Base-by-base conservation (phyloP, 2,329 filamentous ascomycete species). In the Alternaria triticina region DNA sequence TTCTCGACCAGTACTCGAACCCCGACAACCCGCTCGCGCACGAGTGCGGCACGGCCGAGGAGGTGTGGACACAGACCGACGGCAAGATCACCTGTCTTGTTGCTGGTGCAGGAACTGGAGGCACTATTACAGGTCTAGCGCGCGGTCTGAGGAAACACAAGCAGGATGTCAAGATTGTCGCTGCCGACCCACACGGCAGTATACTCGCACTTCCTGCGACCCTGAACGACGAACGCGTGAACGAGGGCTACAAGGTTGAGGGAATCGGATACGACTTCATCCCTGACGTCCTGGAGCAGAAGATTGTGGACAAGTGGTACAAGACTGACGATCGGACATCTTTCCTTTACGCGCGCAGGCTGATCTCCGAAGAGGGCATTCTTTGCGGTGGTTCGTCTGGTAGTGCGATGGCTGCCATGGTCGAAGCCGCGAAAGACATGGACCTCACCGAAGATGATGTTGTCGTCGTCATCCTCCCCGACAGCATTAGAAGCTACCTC, bases 251-350 rank as follows among this genome's bases (percentile, higher is more conserved):
- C 85, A 98, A 99, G 84, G 96, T 99, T 1, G 96, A 99, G 83
- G 96, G 96, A 46, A 99, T 99, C 74, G 96, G 96, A 20, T 99
- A 99, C 80, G 96, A 99, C 80, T 99, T 99, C 80, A 91, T 99
- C 63, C 96, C 96, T 7, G 93, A 98, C 23, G 96, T 99, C 6
- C 85, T 99, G 59, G 90, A 96, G 70, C 93, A 91, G 75, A 82
- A 89, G 27, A 80, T 87, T 6, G 92, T 99, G 28, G 92, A 97
- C 80, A 91, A 91, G 77, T 99, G 96, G 96, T 98, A 97, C 85
- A 99, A 99, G 88, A 99, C 96, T 4, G 92, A 95, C 65, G 96
- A 99, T 77, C 87, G 88, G 65, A 92, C 97, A 78, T 94, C 94
- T 3, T 99, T 99, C 83, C 86, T 89, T 78, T 94, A 93, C 76